phyloP scores from a whole-genome alignment of 2,329 filamentous ascomycete species.

The Pestalotiopsis sp. region DNA sequence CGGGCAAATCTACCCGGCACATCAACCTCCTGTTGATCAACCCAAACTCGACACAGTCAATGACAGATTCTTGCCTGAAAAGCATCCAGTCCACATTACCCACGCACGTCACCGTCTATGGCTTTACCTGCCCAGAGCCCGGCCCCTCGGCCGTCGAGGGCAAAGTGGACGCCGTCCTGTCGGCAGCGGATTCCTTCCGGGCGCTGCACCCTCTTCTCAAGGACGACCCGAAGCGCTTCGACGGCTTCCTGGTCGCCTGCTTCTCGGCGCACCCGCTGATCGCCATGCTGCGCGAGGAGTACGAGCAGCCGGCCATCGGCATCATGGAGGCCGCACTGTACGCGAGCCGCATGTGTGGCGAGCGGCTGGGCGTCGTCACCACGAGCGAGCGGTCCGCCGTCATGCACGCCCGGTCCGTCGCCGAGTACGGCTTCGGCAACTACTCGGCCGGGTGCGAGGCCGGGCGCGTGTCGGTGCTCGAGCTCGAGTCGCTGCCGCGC shows the following conservation, averaged over 20 bases:
- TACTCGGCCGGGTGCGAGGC: conserved; percentile 46
- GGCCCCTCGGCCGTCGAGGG: conserved; percentile 55
- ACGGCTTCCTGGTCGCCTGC: conserved; percentile 52
- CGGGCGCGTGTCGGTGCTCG: conserved; percentile 43
- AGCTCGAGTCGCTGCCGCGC: conserved; percentile 42
- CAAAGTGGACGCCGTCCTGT: conserved; percentile 51
- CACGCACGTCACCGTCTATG: conserved; percentile 47
- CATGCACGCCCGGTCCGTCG: conserved; percentile 41
- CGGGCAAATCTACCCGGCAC: conserved; percentile 18
- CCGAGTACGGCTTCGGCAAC: conserved; percentile 41
- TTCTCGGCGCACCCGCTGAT: conserved; percentile 52
- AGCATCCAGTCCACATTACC: conserved; percentile 46
- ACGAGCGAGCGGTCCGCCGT: conserved; percentile 42
- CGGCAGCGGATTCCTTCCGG: conserved; percentile 49
- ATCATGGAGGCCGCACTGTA: conserved; percentile 50
- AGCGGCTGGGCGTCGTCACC: conserved; percentile 46
- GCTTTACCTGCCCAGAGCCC: conserved; percentile 52
- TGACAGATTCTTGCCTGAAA: conserved; percentile 56
- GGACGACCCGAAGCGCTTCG: conserved; percentile 37
- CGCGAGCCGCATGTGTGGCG: conserved; percentile 50
- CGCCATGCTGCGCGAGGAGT: conserved; percentile 47
- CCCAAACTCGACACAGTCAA: conserved; percentile 60
- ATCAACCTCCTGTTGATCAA: conserved; percentile 61
- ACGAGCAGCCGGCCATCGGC: conserved; percentile 46
- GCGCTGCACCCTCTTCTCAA: conserved; percentile 42